A percentile compares a stretch with the other conserved stretches of the same genome.
Evolutionary conservation across 1,284 basidiomycete genomes (phyloP).

Genomic region (Vanrija sp.): DNA sequence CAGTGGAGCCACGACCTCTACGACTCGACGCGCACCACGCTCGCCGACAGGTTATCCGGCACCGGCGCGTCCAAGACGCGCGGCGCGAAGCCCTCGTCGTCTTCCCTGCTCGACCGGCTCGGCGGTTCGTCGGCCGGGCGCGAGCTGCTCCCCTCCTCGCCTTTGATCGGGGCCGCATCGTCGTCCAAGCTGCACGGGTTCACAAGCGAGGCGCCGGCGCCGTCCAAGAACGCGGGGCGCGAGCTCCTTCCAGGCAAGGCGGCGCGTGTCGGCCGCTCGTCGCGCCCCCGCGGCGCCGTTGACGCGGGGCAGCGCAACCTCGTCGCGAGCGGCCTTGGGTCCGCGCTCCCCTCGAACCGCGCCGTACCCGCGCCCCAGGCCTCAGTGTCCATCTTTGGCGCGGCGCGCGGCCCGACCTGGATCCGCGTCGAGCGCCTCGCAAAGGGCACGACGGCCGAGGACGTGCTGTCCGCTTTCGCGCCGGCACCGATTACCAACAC

Average conservation of each 20-base stretch:
- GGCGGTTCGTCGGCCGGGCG: slow-evolving; percentile 10
- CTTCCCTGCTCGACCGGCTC: slow-evolving; percentile 23
- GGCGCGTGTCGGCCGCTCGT: slow-evolving; percentile 1
- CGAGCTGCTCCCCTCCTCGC: slow-evolving; percentile 24
- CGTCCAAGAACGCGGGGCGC: slow-evolving; percentile 2
- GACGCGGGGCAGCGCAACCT: slow-evolving; percentile 5
- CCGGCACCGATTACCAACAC: slow-evolving; percentile 64
- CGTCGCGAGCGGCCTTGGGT: slow-evolving; percentile 1
- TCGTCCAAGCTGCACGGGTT: slow-evolving; percentile 24
- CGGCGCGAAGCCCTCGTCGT: background rate
- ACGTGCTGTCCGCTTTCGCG: slow-evolving; percentile 81
- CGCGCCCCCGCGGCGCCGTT: background rate
- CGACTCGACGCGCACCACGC: slow-evolving; percentile 14
- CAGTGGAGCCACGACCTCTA: slow-evolving; percentile 45
- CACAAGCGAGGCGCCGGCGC: background rate
- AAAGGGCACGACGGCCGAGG: slow-evolving; percentile 71
- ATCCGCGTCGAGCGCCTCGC: slow-evolving; percentile 72
- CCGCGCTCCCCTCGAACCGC: slow-evolving; percentile 1
- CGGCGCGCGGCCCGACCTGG: slow-evolving; percentile 59
- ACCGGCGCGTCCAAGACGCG: background rate
- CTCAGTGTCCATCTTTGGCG: slow-evolving; percentile 66
- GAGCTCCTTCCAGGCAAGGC: slow-evolving; percentile 27
- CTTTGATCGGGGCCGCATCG: background rate
- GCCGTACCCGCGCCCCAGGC: background rate
- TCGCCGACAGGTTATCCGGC: slow-evolving; percentile 20